Evolutionary conservation across 768 basidiomycete species (phyloP), one percentile per base, ranked within the genome.

Genomic region (Suillus tomentosus): DNA sequence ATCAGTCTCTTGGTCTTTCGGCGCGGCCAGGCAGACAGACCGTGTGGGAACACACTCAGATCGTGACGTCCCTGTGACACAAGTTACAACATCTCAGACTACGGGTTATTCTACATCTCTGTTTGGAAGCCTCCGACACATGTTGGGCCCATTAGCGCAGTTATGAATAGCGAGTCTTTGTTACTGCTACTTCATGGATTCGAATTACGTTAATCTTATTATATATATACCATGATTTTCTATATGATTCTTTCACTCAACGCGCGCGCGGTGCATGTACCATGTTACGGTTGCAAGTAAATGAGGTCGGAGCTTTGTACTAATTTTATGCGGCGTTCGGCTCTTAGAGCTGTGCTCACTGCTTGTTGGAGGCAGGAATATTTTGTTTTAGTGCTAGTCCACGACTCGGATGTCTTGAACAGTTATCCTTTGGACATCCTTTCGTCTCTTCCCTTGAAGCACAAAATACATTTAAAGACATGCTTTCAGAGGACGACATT

Each of bases 401-500:
- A 31, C 31, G 10, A 58, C 40, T 42, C 10, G 39, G 39, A 40
- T 48, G 47, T 14, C 37, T 57, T 27, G 39, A 27, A 7, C 17
- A 17, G 24, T 24, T 57, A 40, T 42, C 24, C 57, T 58, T 57
- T 57, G 15, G 15, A 9, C 15, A 27, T 40, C 17, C 15, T 40
- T 4, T 15, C 15, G 24, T 60, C 31, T 3, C 53, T 11, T 39
- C 24, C 34, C 6, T 56, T 56, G 50, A 22, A 31, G n/a, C 40
- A 17, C 34, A 62, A 27, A 6, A 47, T 55, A 42, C 34, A 62
- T 66, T 50, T 42, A 17, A 31, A 17, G 65, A 62, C 62, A 58
- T 51, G 45, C 24, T 42, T 37, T 70, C 71, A n/a, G 77, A 80
- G 50, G 72, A 77, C 40, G 87, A 90, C 70, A 88, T 90, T 65